Percentiles rank a stretch among this genome's conserved stretches.
These are phyloP conservation scores for Trichoderma gracile DNA, from an alignment of 2,329 filamentous ascomycete genomes.

Conservation along the genomic window DNA sequence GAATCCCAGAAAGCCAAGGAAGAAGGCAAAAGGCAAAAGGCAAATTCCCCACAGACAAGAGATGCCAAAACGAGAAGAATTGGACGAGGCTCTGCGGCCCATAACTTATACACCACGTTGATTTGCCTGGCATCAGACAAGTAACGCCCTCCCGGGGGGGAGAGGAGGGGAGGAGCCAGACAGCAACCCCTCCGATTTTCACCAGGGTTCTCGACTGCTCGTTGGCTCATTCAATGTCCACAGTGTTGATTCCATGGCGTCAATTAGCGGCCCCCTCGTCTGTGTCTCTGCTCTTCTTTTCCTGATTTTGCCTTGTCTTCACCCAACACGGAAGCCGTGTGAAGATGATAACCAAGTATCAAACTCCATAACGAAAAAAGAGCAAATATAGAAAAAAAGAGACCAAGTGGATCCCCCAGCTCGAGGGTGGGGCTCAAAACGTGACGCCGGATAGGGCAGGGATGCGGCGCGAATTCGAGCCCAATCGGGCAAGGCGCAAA, in stretches of 20 bases:
- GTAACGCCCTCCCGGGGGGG: background rate
- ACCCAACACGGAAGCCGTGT: background rate
- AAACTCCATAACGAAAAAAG: too few relatives aligned
- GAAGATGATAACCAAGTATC: background rate
- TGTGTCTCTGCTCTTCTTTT: background rate
- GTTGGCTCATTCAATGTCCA: background rate
- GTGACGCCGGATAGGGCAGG: background rate
- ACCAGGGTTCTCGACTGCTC: slow-evolving; percentile 5
- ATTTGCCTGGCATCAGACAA: background rate
- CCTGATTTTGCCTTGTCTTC: background rate
- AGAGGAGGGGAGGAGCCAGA: too few relatives aligned
- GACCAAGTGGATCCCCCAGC: too few relatives aligned
- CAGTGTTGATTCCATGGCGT: background rate
- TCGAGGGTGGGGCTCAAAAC: background rate
- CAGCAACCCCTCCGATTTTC: slow-evolving; percentile 10
- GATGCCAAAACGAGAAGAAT: background rate
- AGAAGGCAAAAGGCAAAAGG: background rate
- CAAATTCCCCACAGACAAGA: slow-evolving; percentile 4
- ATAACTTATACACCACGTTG: slow-evolving; percentile 23
- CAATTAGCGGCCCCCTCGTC: background rate
- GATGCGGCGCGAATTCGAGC: slow-evolving; percentile 19
- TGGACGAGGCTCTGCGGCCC: slow-evolving; percentile 25
- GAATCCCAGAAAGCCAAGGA: background rate
- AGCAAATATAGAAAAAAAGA: background rate
- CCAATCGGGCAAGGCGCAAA: slow-evolving; percentile 13